These are phyloP conservation scores for Aureobasidium leucospermi DNA, from an alignment of 2,329 filamentous ascomycete species.

Conservation along the genomic window DNA sequence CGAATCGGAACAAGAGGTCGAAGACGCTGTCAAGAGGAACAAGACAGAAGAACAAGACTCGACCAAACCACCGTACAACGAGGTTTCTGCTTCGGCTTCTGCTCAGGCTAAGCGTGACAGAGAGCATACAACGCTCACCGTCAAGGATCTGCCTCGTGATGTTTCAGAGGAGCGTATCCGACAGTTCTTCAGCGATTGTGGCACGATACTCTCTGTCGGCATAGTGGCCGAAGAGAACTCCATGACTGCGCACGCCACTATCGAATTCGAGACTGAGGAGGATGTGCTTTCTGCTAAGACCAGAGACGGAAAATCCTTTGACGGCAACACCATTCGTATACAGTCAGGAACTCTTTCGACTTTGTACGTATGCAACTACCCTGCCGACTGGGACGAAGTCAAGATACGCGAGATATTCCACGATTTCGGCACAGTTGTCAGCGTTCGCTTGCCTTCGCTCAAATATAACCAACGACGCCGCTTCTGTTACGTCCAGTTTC, in stretches of 20 bases:
- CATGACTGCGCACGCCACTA: slow-evolving; percentile 61
- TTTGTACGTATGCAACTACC: slow-evolving; percentile 86
- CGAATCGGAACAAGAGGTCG: slow-evolving; percentile 43
- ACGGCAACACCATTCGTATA: slow-evolving; percentile 66
- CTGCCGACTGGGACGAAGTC: slow-evolving; percentile 63
- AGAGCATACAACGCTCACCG: slow-evolving; percentile 79
- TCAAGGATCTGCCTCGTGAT: slow-evolving; percentile 66
- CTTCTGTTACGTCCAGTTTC: slow-evolving; percentile 95
- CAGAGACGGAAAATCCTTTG: slow-evolving; percentile 72
- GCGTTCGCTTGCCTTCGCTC: slow-evolving; percentile 82
- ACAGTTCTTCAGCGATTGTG: slow-evolving; percentile 89
- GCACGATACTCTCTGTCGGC: slow-evolving; percentile 70
- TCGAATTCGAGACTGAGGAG: slow-evolving; percentile 77
- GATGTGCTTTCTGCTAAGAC: slow-evolving; percentile 76
- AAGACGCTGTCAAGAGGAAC: slow-evolving; percentile 59
- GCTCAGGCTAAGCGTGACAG: slow-evolving; percentile 65
- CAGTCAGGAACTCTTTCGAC: slow-evolving; percentile 69
- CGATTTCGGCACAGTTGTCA: slow-evolving; percentile 73
- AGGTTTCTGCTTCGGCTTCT: slow-evolving; percentile 29
- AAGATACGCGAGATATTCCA: slow-evolving; percentile 64
- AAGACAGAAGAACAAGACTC: slow-evolving; percentile 39
- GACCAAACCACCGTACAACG: slow-evolving; percentile 21
- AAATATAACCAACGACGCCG: slow-evolving; percentile 82
- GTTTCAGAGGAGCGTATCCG: slow-evolving; percentile 66
- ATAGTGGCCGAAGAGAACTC: slow-evolving; percentile 57